Percentiles rank a stretch among this genome's conserved stretches.
phyloP scores from a whole-genome alignment of 305 asterid genomes.

The Stenogyne calaminthoides region DNA sequence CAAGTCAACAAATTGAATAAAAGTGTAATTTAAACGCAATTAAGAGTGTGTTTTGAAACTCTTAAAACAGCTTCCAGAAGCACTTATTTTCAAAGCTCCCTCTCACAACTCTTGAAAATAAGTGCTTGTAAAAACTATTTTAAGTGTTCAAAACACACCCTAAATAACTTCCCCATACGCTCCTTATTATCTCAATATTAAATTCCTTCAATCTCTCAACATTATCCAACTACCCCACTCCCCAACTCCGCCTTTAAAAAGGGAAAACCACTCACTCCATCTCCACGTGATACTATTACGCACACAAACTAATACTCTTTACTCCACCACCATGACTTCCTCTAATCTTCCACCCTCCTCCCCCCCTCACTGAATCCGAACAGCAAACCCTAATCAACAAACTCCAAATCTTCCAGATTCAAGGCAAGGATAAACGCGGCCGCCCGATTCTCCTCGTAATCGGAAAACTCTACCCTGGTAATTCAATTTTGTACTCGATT shows the following conservation, averaged over 20 bases:
- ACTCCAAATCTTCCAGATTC: conserved; percentile 66
- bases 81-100: too few species aligned
- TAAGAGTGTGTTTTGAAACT: too few species aligned
- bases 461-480: conserved; percentile 83
- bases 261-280: neutral
- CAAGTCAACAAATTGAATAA: too few species aligned
- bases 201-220: neutral
- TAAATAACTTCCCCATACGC: neutral
- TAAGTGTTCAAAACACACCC: too few species aligned
- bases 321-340: conserved; percentile 30
- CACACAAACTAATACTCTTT: neutral
- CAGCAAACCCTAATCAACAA: conserved; percentile 58
- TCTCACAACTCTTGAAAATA: too few species aligned
- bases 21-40: neutral
- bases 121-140: too few species aligned
- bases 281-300: neutral
- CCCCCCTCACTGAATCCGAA: conserved; percentile 41
- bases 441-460: conserved; percentile 60
- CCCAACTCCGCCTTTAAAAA: conserved; percentile 11
- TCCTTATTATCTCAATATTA: neutral
- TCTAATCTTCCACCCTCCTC: conserved; percentile 17
- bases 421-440: conserved; percentile 73
- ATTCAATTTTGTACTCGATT: neutral
- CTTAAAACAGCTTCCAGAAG: too few species aligned
- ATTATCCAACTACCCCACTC: conserved; percentile 14